Evolutionary conservation across 805 yeast genomes (phyloP).

Genomic region (Candida ulmi): DNA sequence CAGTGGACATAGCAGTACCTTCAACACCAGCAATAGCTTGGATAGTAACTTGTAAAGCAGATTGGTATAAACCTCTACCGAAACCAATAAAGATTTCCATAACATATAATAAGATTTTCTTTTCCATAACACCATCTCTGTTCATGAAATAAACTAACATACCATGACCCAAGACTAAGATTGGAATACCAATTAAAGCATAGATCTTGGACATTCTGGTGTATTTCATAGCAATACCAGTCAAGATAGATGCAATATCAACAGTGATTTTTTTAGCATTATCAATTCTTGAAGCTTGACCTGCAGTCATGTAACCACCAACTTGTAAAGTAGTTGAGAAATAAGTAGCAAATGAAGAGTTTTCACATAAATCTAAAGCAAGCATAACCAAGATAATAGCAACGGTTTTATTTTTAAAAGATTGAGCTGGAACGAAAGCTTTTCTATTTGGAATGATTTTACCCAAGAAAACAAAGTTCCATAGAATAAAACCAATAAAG

Average conservation of each 20-base stretch:
- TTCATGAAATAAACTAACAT: slow-evolving; percentile 21
- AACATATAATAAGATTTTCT: slow-evolving; percentile 9
- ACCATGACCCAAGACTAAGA: slow-evolving; percentile 22
- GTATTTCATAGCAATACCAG: slow-evolving; percentile 25
- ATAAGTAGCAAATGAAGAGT: slow-evolving; percentile 22
- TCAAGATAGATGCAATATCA: slow-evolving; percentile 22
- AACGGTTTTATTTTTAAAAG: slow-evolving; percentile 17
- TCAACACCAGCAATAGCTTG: slow-evolving; percentile 25
- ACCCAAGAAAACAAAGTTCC: slow-evolving; percentile 18
- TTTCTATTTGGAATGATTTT: slow-evolving; percentile 10
- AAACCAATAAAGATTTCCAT: slow-evolving; percentile 24
- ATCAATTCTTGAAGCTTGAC: slow-evolving; percentile 26
- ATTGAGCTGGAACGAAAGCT: slow-evolving; percentile 23
- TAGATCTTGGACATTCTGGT: slow-evolving; percentile 23
- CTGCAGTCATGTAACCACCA: slow-evolving; percentile 24
- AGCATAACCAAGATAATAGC: slow-evolving; percentile 15
- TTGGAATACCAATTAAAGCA: slow-evolving; percentile 19
- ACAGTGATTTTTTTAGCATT: slow-evolving; percentile 24
- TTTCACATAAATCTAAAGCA: slow-evolving; percentile 22
- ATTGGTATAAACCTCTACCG: slow-evolving; percentile 23
- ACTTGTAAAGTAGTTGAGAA: slow-evolving; percentile 25
- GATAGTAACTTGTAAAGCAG: slow-evolving; percentile 22
- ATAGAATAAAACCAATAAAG: slow-evolving; percentile 12
- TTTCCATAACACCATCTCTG: slow-evolving; percentile 14
- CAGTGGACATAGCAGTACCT: slow-evolving; percentile 27